Evolutionary conservation across 1,139 yeast species (phyloP).

Genomic region (Pichia sp.): DNA sequence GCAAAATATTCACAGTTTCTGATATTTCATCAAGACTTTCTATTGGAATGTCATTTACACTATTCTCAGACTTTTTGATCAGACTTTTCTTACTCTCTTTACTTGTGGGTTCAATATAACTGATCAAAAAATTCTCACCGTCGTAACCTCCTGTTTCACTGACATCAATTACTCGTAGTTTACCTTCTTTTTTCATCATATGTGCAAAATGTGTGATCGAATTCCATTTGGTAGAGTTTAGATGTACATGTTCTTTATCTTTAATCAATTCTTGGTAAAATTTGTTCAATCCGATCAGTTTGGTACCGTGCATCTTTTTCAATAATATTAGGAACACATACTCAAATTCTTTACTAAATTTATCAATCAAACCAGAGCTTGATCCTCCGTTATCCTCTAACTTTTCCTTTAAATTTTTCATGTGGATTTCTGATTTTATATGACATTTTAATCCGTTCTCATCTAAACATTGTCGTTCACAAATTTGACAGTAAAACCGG

Average conservation of each 20-base stretch:
- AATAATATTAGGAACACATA: constrained; percentile 58
- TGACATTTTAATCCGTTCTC: constrained; percentile 94
- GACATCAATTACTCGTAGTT: background rate
- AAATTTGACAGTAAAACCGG: constrained; percentile 83
- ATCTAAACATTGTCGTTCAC: constrained; percentile 90
- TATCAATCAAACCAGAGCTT: constrained; percentile 44
- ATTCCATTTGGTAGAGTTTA: constrained; percentile 82
- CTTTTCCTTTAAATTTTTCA: constrained; percentile 37
- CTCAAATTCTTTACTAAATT: constrained; percentile 54
- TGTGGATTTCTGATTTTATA: constrained; percentile 67
- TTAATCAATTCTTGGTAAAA: constrained; percentile 83
- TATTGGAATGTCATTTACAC: too few species aligned
- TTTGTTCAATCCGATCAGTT: constrained; percentile 68
- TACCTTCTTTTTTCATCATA: background rate
- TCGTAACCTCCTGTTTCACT: background rate
- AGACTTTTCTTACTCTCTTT: too few species aligned
- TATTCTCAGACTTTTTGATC: too few species aligned
- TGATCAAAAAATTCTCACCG: background rate
- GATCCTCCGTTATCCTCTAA: constrained; percentile 23
- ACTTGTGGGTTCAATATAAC: background rate
- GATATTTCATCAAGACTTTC: too few species aligned
- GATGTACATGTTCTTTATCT: constrained; percentile 76
- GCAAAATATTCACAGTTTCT: too few species aligned
- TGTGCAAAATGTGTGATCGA: constrained; percentile 37
- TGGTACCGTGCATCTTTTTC: constrained; percentile 70